A percentile compares a stretch with the other conserved stretches of the same genome.
phyloP scores from a whole-genome alignment of 176 grass and related monocot species.

The Miscanthus lutarioriparius region DNA sequence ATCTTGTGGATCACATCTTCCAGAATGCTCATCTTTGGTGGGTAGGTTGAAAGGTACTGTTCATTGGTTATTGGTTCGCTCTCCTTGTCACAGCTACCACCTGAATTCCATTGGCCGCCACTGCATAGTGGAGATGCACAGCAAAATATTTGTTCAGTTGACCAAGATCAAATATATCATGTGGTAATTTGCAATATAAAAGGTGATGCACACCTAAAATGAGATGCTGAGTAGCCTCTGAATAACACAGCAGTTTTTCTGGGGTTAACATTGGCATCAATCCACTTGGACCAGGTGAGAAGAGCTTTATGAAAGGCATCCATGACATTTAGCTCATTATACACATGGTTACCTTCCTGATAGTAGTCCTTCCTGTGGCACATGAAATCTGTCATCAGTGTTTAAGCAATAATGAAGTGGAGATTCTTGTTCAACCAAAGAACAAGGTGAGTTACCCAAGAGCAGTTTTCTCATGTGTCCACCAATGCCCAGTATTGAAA shows the following conservation, averaged over 20 bases:
- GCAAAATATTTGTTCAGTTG: conserved; percentile 12
- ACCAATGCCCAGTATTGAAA: conserved; percentile 99
- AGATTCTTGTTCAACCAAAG: conserved; percentile 26
- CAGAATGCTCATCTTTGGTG: conserved; percentile 60
- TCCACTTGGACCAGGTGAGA: conserved; percentile 85
- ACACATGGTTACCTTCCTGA: conserved; percentile 82
- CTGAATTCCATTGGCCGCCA: conserved; percentile 97
- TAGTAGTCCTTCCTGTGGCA: conserved; percentile 91
- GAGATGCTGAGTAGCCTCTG: conserved; percentile 90
- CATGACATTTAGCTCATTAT: conserved; percentile 70
- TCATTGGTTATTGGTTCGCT: conserved; percentile 73
- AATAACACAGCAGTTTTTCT: conserved; percentile 72
- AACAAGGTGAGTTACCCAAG: conserved; percentile 65
- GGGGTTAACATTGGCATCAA: conserved; percentile 78
- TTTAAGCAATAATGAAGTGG: conserved; percentile 7
- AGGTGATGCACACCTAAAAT: conserved; percentile 58
- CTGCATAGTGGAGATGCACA: conserved; percentile 49
- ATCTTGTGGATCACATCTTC: conserved; percentile 77
- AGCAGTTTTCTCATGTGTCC: conserved; percentile 96
- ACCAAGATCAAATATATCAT: neutral
- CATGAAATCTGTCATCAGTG: conserved; percentile 3
- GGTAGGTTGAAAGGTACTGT: conserved; percentile 71
- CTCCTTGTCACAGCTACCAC: conserved; percentile 82
- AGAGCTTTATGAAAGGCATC: conserved; percentile 89
- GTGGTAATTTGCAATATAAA: neutral